Conservation (phyloP, 1,139 yeast species). For the Hemisphaericaspora lyxosophila region DNA sequence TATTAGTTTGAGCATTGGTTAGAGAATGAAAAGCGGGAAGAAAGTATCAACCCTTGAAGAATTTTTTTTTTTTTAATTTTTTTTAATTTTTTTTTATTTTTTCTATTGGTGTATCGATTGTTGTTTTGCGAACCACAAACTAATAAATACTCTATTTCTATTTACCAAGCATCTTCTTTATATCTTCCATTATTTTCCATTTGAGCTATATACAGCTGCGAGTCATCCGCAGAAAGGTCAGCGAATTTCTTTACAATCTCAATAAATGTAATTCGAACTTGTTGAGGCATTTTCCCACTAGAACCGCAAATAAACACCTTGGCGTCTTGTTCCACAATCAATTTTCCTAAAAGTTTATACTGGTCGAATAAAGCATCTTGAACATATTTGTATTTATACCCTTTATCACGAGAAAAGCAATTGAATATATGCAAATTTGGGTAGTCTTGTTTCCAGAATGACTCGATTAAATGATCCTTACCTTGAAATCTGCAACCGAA, state of each 20-base stretch:
- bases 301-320: conserved; percentile 83
- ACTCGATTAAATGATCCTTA: conserved; percentile 68
- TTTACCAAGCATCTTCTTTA: conserved; percentile 88
- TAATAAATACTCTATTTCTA: too few relatives aligned
- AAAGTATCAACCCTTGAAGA: too few relatives aligned
- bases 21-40: not conserved
- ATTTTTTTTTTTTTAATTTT: not conserved
- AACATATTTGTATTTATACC: conserved; percentile 54
- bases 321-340: conserved; percentile 56
- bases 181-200: conserved; percentile 73
- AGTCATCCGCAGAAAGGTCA: conserved; percentile 39
- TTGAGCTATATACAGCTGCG: conserved; percentile 49
- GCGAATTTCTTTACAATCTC: conserved; percentile 53
- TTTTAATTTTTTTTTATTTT: not conserved
- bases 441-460: conserved; percentile 45
- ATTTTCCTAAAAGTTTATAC: conserved; percentile 46
- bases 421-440: conserved; percentile 44
- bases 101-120: too few relatives aligned
- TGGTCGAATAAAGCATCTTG: conserved; percentile 66
- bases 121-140: too few relatives aligned
- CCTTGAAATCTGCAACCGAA: conserved; percentile 71
- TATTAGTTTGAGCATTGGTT: conserved; percentile 4
- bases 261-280: conserved; percentile 75
- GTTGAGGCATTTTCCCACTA: conserved; percentile 92
- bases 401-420: conserved; percentile 63